phyloP scores from a whole-genome alignment of 352 stramenopile genomes.

The Phytopythium boreale region DNA sequence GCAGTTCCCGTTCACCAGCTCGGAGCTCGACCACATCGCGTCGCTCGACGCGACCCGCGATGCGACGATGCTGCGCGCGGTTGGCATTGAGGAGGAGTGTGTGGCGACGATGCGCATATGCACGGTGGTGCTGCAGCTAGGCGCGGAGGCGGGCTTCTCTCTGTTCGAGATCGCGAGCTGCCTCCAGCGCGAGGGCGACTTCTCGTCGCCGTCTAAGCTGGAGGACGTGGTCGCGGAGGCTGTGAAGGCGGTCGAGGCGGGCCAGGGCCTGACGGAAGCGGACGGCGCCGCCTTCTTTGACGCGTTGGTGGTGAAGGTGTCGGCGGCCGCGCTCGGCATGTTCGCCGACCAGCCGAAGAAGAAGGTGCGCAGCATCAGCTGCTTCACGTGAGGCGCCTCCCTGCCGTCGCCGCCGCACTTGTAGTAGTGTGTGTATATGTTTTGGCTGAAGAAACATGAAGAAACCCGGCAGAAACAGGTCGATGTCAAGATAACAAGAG shows the following conservation, averaged over 20 bases:
- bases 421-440: conserved; percentile 34
- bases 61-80: conserved; percentile 50
- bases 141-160: conserved; percentile 76
- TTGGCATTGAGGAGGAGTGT: conserved; percentile 81
- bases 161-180: conserved; percentile 81
- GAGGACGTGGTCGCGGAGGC: conserved; percentile 66
- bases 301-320: conserved; percentile 51
- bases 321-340: conserved; percentile 33
- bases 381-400: conserved; percentile 56
- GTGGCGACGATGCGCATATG: conserved; percentile 81
- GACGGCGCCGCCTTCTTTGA: conserved; percentile 41
- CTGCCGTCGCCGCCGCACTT: not conserved
- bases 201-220: conserved; percentile 69
- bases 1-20: conserved; percentile 82
- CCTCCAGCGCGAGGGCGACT: conserved; percentile 80
- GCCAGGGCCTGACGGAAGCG: conserved; percentile 28
- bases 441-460: conserved; percentile 54
- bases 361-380: conserved; percentile 88
- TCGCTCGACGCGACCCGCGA: conserved; percentile 60
- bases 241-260: conserved; percentile 24
- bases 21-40: conserved; percentile 73
- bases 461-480: conserved; percentile 8
- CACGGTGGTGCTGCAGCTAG: conserved; percentile 71
- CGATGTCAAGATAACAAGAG: conserved; percentile 25
- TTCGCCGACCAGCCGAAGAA: conserved; percentile 72